These are phyloP conservation scores for Yamadazyma akitaensis DNA, from an alignment of 805 yeast species.

Conservation along the genomic window DNA sequence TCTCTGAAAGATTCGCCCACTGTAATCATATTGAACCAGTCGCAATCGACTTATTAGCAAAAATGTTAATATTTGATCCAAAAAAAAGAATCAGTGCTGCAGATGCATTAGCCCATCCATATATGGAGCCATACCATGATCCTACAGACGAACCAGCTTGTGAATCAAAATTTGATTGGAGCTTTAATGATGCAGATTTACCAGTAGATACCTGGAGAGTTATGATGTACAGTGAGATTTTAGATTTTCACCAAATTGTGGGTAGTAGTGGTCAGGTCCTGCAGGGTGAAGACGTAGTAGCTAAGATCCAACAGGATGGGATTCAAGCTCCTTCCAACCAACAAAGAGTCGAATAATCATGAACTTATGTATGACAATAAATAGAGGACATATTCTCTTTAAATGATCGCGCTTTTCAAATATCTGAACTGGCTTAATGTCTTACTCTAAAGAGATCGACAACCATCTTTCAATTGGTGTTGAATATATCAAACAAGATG, in stretches of 20 bases:
- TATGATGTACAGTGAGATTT: slow-evolving; percentile 97
- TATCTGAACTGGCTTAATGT: not conserved
- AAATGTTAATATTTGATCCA: slow-evolving; percentile 94
- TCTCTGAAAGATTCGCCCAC: slow-evolving; percentile 72
- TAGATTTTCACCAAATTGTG: slow-evolving; percentile 91
- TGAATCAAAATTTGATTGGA: slow-evolving; percentile 92
- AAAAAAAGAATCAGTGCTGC: slow-evolving; percentile 91
- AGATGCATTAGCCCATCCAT: slow-evolving; percentile 85
- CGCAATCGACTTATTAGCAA: slow-evolving; percentile 82
- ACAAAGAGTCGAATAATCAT: slow-evolving; percentile 13
- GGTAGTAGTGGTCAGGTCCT: slow-evolving; percentile 30
- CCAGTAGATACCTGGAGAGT: slow-evolving; percentile 99
- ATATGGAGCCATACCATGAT: slow-evolving; percentile 93
- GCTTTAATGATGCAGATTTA: slow-evolving; percentile 94
- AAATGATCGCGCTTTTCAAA: not conserved
- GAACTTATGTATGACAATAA: slow-evolving; percentile 2
- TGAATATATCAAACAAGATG: slow-evolving; percentile 11
- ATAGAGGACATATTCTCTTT: not conserved
- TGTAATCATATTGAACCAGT: slow-evolving; percentile 65
- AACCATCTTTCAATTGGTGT: slow-evolving; percentile 20
- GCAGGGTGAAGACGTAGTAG: slow-evolving; percentile 9
- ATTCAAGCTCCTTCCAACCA: slow-evolving; percentile 22
- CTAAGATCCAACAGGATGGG: slow-evolving; percentile 26
- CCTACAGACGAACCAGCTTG: slow-evolving; percentile 97
- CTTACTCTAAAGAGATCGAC: slow-evolving; percentile 19